Conservation (phyloP, 192 early-diverging fungal genomes). For the Coemansia brasiliensis region DNA sequence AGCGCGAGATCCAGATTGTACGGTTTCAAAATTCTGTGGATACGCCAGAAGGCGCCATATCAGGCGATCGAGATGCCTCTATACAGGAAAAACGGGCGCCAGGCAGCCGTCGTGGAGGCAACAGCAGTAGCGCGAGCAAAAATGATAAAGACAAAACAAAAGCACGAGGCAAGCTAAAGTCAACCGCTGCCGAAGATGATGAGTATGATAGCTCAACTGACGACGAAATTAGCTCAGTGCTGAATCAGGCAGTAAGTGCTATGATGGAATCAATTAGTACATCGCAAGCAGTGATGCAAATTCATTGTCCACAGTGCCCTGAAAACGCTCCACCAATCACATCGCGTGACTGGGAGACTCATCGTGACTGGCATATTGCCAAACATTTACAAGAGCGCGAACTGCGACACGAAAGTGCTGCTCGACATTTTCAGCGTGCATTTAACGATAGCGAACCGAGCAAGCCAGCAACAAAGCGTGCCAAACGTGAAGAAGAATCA, state of each 20-base stretch:
- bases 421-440: constrained; percentile 28
- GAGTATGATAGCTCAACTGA: constrained; percentile 8
- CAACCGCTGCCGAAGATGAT: constrained; percentile 4
- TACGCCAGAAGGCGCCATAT: constrained; percentile 35
- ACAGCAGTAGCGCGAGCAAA: neutral
- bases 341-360: constrained; percentile 47
- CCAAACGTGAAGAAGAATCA: constrained; percentile 7
- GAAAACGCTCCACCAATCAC: constrained; percentile 17
- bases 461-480: constrained; percentile 26
- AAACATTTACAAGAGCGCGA: constrained; percentile 47
- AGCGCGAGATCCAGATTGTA: constrained; percentile 54
- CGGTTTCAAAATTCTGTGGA: constrained; percentile 39
- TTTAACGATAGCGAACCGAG: constrained; percentile 3
- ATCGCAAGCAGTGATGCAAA: constrained; percentile 47
- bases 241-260: constrained; percentile 40
- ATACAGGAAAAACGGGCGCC: constrained; percentile 1
- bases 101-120: neutral
- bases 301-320: constrained; percentile 42
- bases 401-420: constrained; percentile 33
- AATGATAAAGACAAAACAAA: neutral
- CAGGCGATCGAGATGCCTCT: neutral
- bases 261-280: constrained; percentile 51
- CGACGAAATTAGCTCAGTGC: constrained; percentile 25
- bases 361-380: constrained; percentile 54
- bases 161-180: neutral